Percentiles rank a stretch among this genome's conserved stretches.
phyloP scores from a whole-genome alignment of 75 land plant genomes.

The Selaginella moellendorffii region DNA sequence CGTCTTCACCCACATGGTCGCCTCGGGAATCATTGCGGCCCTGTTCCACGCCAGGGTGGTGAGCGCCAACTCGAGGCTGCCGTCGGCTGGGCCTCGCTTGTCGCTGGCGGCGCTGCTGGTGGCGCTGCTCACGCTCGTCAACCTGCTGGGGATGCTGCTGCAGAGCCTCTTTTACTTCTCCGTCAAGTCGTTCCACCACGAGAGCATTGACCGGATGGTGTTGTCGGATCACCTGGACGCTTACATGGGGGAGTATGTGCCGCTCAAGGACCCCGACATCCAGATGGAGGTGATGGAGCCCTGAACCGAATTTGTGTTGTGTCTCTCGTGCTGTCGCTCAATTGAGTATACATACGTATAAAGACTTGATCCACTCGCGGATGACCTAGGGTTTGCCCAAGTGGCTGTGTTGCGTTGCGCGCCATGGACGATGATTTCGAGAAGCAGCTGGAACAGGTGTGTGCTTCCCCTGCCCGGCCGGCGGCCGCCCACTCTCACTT shows the following conservation, averaged over 20 bases:
- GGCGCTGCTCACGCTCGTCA: slow-evolving; percentile 39
- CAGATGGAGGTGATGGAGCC: slow-evolving; percentile 57
- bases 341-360: too few relatives aligned
- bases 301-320: background rate
- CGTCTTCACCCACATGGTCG: slow-evolving; percentile 34
- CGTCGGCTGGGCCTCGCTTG: slow-evolving; percentile 31
- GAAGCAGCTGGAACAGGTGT: background rate
- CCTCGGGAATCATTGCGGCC: background rate
- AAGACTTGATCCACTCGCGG: too few relatives aligned
- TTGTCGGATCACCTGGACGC: slow-evolving; percentile 83
- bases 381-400: background rate
- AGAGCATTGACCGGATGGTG: slow-evolving; percentile 64
- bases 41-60: slow-evolving; percentile 11
- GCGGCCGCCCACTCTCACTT: too few relatives aligned
- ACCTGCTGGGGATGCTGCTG: slow-evolving; percentile 54
- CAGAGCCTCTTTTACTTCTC: slow-evolving; percentile 92
- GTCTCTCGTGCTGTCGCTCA: too few relatives aligned
- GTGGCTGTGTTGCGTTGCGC: too few relatives aligned
- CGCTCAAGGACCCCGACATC: slow-evolving; percentile 64
- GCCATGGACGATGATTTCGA: background rate
- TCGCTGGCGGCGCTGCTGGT: slow-evolving; percentile 37
- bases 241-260: slow-evolving; percentile 95
- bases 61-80: slow-evolving; percentile 20
- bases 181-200: slow-evolving; percentile 78
- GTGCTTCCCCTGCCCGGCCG: background rate